Base-by-base conservation (phyloP, 176 grass and related monocot species). In the Zizania latifolia region DNA sequence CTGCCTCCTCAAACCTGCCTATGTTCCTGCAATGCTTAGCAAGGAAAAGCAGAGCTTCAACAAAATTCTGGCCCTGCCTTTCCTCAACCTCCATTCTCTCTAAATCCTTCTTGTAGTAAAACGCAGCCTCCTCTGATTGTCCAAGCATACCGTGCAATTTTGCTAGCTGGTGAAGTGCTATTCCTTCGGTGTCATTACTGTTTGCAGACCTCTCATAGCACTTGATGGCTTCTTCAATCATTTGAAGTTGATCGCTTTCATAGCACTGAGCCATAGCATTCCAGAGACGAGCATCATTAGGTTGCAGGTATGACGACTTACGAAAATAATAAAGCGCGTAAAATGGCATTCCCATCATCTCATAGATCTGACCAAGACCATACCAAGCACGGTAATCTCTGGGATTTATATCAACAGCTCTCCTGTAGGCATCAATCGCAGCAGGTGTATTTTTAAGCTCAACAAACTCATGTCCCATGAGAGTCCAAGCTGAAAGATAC, bases 221-320 rank as follows among this genome's bases (percentile, higher is more conserved):
- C 65, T 93, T 92, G 75, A 99, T 99, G 58, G 96, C 92, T 62
- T 97, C 93, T 74, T 94, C 89, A 16, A 82, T 84, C 91, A 93
- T 94, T 75, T 91, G 86, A 69, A 99, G 89, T 41, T 85, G 92
- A 68, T 90, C 89, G 53, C 89, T 99, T 82, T 92, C 96, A 48
- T 95, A 99, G 76, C 92, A 99, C 71, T 99, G 89, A 75, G 96
- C 96, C 96, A 99, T 99, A 48, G 96, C 96, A 82, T 88, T 95
- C 96, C 96, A 99, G 39, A 94, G 89, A 48, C 96, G 85, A 36
- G 96, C 84, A 82, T 99, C 96, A 62, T 90, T 95, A 29, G 96
- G 92, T 72, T 99, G 96, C 68, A 99, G 59, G 58, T 87, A 81
- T 21, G 96, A 93, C 10, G 89, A 94, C 79, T 94, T 99, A 21